Evolutionary conservation across 1,284 basidiomycete species (phyloP), one percentile per base, ranked within the genome.

Genomic region (Trichosporon sp.): DNA sequence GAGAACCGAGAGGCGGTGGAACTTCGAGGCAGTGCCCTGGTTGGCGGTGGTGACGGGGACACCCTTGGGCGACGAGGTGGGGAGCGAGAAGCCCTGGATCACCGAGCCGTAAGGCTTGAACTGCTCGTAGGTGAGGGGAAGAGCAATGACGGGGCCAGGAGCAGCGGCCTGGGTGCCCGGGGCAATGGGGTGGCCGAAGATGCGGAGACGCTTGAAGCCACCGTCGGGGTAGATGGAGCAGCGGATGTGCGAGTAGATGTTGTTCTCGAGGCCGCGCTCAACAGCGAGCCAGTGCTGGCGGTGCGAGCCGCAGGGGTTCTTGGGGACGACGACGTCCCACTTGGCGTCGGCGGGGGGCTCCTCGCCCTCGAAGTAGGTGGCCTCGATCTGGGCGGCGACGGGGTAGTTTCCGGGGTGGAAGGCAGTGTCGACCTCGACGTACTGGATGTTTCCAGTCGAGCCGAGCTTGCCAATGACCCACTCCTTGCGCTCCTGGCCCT

Each of bases 321-420:
- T 85, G 21, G 87, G 83, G 40, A 98, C 83, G 69, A 99, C 85
- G 1, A 83, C 79, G 1, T 84, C 85, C 95, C 95, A 99, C 25
- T 78, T 69, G 1, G 79, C 81, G 58, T 85, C 81, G 2, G 68
- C 65, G 27, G 82, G 82, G 8, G 23, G 34, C 1, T 78, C 62
- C 49, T 80, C 75, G 74, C 59, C 58, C 9, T 69, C 60, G 11
- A 62, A 62, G 21, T 73, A 64, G 13, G 70, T 70, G 5, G 71
- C 73, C 54, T 76, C 71, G 52, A 76, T 67, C 32, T 61, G 65
- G 56, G 67, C 70, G 0, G 70, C 90, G 68, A 94, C 89, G 8
- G 94, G 94, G 75, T 93, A 99, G 80, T 99, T 99, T 58, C 95
- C 95, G 73, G 92, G 92, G 82, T 97, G 98, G 82, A 95, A 90